Base-by-base conservation (phyloP, 2,329 filamentous ascomycete species). In the Apiospora malaysiana region DNA sequence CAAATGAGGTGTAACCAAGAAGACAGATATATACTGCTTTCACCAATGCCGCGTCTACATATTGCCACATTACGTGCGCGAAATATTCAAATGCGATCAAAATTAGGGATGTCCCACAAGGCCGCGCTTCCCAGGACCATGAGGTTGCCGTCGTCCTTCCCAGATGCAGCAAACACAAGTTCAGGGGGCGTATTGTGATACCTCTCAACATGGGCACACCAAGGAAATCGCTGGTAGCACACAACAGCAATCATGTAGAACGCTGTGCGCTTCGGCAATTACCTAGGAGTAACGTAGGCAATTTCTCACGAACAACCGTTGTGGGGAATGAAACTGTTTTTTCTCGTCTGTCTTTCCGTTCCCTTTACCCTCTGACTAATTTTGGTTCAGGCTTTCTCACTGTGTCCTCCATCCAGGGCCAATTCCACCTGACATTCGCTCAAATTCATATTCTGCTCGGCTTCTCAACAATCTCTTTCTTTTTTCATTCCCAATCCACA, bases 211-310 rank as follows among this genome's bases (percentile, higher is more conserved):
- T n/a, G 56, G 56, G 40, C 12, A 40, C 56, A 63, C 56, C 14
- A 32, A 32, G 18, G 56, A 63, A 63, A 40, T 63, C 21, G 37
- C 32, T 4, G 2, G 56, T 63, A 40, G 27, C 32, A 63, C 56
- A 40, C 9, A 40, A 40, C 56, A 8, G 56, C 56, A 63, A 40
- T n/a, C 56, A 63, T n/a, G 56, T 63, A 40, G n/a, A 56, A 56
- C 56, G 2, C 56, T 63, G 56, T 63, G 2, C 56, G 12, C 18
- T 8, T 63, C 56, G 56, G 56, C 56, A 63, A 63, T 63, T 63
- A 40, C 56, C 56, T 63, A 9, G 8, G 32, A 40, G 56, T 63
- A 21, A 63, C 56, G 56, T 32, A 40, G 27, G 56, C 32, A 63
- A 63, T 63, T 63, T 63, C 56, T 40, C 8, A 27, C 51, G 51